phyloP scores from a whole-genome alignment of 441 rosid genomes.

The Corymbia citriodora region DNA sequence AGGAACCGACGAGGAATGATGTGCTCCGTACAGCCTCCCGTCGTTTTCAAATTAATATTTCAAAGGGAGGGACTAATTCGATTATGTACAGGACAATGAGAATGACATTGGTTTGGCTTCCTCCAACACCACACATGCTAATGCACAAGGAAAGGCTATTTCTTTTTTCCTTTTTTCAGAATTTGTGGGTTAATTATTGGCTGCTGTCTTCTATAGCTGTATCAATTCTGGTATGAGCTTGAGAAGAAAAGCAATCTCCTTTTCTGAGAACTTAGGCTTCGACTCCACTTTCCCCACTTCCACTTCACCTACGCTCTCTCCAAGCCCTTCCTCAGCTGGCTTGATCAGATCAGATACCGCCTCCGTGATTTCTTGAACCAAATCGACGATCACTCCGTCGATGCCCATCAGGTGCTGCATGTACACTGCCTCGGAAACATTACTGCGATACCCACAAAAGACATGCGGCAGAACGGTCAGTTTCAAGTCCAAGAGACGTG shows the following conservation, averaged over 20 bases:
- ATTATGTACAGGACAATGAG: not conserved
- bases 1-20: not conserved
- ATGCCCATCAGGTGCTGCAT: conserved; percentile 88
- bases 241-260: conserved; percentile 75
- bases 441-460: conserved; percentile 23
- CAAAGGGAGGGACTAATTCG: not conserved
- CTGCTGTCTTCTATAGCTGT: conserved; percentile 26
- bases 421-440: conserved; percentile 76
- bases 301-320: not conserved
- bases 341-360: conserved; percentile 51
- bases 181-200: not conserved
- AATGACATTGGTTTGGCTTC: not conserved
- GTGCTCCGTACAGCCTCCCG: not conserved
- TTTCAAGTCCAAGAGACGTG: not conserved
- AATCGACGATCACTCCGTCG: conserved; percentile 83
- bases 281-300: conserved; percentile 1
- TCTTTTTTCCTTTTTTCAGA: not conserved
- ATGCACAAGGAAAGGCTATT: not conserved
- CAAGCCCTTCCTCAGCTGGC: conserved; percentile 24
- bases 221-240: conserved; percentile 86
- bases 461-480: not conserved
- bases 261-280: conserved; percentile 65
- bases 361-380: conserved; percentile 70
- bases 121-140: not conserved
- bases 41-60: not conserved